Percentiles rank a stretch among this genome's conserved stretches.
phyloP scores from a whole-genome alignment of 176 grass and related monocot species.

The Musa schizocarpa region DNA sequence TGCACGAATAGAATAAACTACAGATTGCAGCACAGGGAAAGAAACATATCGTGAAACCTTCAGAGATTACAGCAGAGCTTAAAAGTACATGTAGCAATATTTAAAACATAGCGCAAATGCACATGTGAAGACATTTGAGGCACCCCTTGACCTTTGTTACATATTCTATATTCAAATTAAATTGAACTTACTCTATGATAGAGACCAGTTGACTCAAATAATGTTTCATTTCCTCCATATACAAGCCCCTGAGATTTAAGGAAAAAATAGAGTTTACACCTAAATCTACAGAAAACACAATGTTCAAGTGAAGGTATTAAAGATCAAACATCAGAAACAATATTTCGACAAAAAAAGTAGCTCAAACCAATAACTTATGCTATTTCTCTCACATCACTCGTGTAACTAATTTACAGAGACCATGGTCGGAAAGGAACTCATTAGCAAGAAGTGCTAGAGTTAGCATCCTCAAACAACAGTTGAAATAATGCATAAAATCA shows the following conservation, averaged over 20 bases:
- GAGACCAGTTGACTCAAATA: conserved; percentile 85
- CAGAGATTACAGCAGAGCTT: neutral
- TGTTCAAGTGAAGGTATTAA: neutral
- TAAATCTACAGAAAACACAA: neutral
- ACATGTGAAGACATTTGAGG: no score
- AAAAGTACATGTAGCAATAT: neutral
- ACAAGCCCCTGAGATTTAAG: conserved; percentile 47
- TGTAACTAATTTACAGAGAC: no score
- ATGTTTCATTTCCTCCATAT: conserved; percentile 73
- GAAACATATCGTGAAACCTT: neutral
- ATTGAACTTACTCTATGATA: conserved; percentile 44
- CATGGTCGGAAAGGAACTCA: no score
- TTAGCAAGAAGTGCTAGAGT: no score
- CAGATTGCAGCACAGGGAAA: neutral
- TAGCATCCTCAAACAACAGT: no score
- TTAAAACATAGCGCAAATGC: neutral
- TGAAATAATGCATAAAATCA: no score
- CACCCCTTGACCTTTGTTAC: neutral
- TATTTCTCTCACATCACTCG: neutral
- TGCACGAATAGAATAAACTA: neutral
- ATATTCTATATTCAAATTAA: neutral
- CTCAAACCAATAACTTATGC: neutral
- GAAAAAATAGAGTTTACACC: neutral
- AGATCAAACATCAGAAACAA: neutral
- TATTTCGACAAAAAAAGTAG: neutral